Evolutionary conservation across 495 filamentous ascomycete genomes (phyloP), one percentile per base, ranked within the genome.

Genomic region (Penicillium maclennaniae): DNA sequence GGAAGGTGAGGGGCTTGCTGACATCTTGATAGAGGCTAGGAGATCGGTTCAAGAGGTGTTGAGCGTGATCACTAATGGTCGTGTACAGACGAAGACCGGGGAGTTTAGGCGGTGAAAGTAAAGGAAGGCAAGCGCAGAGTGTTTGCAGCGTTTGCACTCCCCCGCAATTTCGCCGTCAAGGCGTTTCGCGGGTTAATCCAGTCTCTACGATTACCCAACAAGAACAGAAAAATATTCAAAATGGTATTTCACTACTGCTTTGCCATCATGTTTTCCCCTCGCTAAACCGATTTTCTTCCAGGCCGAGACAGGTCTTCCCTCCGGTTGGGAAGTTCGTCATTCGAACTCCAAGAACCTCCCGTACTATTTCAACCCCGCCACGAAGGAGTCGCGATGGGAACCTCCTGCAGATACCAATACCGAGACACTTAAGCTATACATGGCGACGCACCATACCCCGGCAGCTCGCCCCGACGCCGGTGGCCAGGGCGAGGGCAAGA

Each of bases 321-420:
- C 81, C 6, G 79, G 83, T 65, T 97, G 93, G 93, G 91, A 96
- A 72, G 89, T 97, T 63, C 89, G 91, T 61, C 89, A 92, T 73
- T 95, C 88, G 67, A 92, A 95, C 74, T 92, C 89, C 69, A 97
- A 96, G 75, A 95, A 93, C 70, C 87, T 97, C 15, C 93, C 93
- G 34, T 98, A 98, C 76, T 98, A 97, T 74, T 97, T 95, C 86
- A 93, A 95, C 72, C 70, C 86, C 23, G 68, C 68, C 25, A 87
- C 87, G 43, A 90, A 88, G 63, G 83, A 86, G 59, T 97, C 93
- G 45, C 82, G 87, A 68, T 98, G 93, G 93, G 92, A 97, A 60
- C 93, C 93, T 5, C 93, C 93, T 21, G 58, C 77, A 9, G 90
- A 85, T 40, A 90, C 92, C 39, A 87, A 98, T 73, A 83, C 87